A percentile compares a stretch with the other conserved stretches of the same genome.
Conservation (phyloP, 139 green algal genomes). For the Micractinium sp. region DNA sequence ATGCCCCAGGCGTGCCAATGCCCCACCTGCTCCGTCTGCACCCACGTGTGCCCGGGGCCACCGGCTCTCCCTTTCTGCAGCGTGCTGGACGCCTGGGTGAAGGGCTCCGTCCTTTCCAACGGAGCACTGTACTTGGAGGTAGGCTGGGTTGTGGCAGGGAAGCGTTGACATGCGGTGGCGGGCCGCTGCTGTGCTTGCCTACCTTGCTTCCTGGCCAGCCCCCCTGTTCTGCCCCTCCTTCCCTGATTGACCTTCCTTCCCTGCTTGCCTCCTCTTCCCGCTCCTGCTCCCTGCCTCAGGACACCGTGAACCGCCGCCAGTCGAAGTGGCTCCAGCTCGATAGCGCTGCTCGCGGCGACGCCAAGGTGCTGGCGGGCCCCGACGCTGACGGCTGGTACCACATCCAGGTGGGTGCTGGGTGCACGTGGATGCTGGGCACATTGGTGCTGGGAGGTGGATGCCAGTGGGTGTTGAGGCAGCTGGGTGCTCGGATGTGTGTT, state of each 20-base stretch:
- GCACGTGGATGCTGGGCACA: slow-evolving; percentile 17
- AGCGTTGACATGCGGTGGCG: too few relatives aligned
- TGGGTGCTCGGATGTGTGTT: background rate
- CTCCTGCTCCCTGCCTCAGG: background rate
- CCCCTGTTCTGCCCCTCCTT: too few relatives aligned
- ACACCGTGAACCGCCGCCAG: slow-evolving; percentile 23
- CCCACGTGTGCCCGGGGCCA: background rate
- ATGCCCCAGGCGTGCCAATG: background rate
- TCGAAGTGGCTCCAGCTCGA: slow-evolving; percentile 15
- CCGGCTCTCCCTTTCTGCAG: slow-evolving; percentile 11
- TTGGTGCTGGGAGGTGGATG: background rate
- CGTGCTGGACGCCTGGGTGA: slow-evolving; percentile 58
- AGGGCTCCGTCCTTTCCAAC: slow-evolving; percentile 41
- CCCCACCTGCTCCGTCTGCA: background rate
- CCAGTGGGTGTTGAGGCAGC: background rate
- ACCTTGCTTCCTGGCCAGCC: too few relatives aligned
- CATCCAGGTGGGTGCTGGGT: slow-evolving; percentile 27
- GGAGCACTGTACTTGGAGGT: slow-evolving; percentile 35
- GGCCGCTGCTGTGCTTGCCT: too few relatives aligned
- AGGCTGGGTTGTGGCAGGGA: too few relatives aligned
- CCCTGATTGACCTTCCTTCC: too few relatives aligned
- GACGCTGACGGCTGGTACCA: slow-evolving; percentile 51
- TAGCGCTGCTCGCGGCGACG: background rate
- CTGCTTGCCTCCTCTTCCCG: too few relatives aligned
- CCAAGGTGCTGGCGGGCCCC: slow-evolving; percentile 40